Conservation (phyloP, 768 basidiomycete species). For the Tricholoma sp. region DNA sequence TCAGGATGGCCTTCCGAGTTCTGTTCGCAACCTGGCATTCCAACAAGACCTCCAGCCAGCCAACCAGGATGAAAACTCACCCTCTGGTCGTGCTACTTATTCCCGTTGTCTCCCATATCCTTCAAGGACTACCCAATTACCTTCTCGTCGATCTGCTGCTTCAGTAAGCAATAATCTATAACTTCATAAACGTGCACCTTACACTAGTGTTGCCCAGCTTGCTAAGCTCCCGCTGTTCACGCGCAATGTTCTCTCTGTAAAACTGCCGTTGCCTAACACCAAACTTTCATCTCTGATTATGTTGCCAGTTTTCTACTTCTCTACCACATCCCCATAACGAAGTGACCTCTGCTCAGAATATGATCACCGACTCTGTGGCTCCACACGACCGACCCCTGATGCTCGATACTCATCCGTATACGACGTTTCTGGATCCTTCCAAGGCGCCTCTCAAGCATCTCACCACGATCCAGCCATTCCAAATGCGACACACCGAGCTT, state of each 20-base stretch:
- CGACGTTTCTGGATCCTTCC: conserved; percentile 17
- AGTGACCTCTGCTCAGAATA: background rate
- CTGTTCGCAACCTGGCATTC: background rate
- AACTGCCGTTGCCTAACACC: background rate
- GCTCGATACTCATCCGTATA: background rate
- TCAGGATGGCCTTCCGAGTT: background rate
- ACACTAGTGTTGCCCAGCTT: background rate
- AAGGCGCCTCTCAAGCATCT: conserved; percentile 31
- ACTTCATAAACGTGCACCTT: background rate
- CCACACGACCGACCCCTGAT: background rate
- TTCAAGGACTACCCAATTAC: background rate
- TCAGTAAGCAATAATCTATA: background rate
- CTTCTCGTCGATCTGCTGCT: background rate
- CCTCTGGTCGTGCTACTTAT: background rate
- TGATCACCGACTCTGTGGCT: background rate
- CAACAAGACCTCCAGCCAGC: background rate
- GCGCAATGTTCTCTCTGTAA: background rate
- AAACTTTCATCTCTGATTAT: background rate
- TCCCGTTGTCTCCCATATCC: background rate
- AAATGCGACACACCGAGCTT: conserved; percentile 11
- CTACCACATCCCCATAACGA: background rate
- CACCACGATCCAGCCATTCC: conserved; percentile 25
- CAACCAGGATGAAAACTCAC: background rate
- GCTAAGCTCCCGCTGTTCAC: background rate
- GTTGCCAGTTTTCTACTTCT: background rate